Evolutionary conservation across 2,329 filamentous ascomycete species (phyloP).

Genomic region (Sclerotinia subarctica): DNA sequence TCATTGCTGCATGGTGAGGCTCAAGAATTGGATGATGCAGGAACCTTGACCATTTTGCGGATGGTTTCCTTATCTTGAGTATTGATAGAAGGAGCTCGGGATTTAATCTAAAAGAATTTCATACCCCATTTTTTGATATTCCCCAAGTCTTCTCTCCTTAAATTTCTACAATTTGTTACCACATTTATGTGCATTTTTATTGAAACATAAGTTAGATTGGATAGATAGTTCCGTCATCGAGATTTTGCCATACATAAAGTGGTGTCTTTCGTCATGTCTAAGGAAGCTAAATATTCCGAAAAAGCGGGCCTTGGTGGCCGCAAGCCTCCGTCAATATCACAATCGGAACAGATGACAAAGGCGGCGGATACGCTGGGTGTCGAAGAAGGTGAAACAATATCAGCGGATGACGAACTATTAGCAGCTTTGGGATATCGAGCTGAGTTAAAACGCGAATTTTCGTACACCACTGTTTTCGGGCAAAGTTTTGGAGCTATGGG

Average conservation of each 20-base stretch:
- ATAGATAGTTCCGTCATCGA: not conserved
- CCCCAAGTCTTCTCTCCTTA: not conserved
- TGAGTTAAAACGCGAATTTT: constrained; percentile 38
- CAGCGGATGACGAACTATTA: constrained; percentile 34
- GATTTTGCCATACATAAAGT: not conserved
- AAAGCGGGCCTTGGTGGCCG: not conserved
- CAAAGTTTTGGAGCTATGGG: constrained; percentile 39
- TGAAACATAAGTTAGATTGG: too few relatives aligned
- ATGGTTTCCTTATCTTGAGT: constrained; percentile 6
- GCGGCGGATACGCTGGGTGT: constrained; percentile 15
- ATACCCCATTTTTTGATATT: not conserved
- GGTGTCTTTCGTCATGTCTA: not conserved
- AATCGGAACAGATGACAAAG: not conserved
- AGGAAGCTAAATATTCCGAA: not conserved
- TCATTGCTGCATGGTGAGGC: not conserved
- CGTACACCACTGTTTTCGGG: constrained; percentile 37
- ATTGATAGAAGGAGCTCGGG: not conserved
- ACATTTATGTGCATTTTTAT: not conserved
- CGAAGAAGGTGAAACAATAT: constrained; percentile 23
- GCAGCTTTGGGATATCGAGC: constrained; percentile 36
- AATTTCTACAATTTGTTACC: not conserved
- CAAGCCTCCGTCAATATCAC: not conserved
- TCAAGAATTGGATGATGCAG: not conserved
- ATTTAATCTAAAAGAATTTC: constrained; percentile 11
- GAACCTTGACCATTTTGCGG: not conserved